Base-by-base conservation (phyloP, 1,139 yeast genomes). In the Hyphopichia khmerensis region DNA sequence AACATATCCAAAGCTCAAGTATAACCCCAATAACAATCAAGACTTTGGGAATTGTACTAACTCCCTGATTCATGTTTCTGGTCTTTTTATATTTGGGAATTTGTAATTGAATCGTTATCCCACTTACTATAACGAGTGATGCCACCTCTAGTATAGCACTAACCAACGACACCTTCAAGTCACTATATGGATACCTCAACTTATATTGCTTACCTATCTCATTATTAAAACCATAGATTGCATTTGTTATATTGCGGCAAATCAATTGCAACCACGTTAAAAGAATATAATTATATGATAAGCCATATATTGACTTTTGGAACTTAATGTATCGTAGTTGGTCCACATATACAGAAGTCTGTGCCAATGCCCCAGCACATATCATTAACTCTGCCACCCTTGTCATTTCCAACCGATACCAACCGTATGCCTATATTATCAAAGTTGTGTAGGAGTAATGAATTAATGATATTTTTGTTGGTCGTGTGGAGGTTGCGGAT, bases 271-370 rank as follows among this genome's bases (percentile, higher is more conserved):
- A 15, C 35, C 53, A 38, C 5, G 52, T 45, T 13, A 62, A 43
- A 2, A 56, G 13, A 2, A 51, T 39, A 30, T 48, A 52, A 44
- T 68, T 72, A 44, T 48, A 64, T 2, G 73, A 67, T 9, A 65
- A 35, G 0, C 69, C 68, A 34, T 50, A 46, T 13, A 67, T 51
- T 3, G 68, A 59, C 35, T 51, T 54, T 33, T 49, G 52, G 8
- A 38, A 37, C 40, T 55, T 55, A 36, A 56, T 58, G 38, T 50
- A 46, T 13, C 48, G 50, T 14, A 56, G 42, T 43, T 62, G 70
- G 4, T 43, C 40, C 18, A 40, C 40, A 21, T 41, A 44, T 13
- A 48, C 44, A 11, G 19, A 29, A 4, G 42, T 23, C n/a, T 51
- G 50, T 11, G 47, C 36, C 11, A 40, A 13, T 11, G 55, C 43